Evolutionary conservation across 169 alveolate genomes (phyloP).

Genomic region (Plasmodium coatneyi): DNA sequence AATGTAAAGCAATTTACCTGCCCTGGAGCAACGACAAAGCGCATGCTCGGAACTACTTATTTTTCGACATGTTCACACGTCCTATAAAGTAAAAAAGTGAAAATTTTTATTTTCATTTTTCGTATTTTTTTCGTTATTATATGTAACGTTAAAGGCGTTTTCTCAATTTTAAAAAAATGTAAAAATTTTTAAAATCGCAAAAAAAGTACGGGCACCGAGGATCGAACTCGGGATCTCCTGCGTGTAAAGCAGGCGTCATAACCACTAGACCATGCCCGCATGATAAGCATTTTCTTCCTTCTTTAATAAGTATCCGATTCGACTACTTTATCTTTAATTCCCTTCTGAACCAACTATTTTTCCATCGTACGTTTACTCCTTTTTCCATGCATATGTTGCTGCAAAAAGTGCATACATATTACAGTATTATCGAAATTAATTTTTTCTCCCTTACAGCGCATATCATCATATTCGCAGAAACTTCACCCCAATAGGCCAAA

Average conservation of each 20-base stretch:
- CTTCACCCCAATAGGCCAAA: not conserved
- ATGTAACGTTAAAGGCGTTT: not conserved
- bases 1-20: too few relatives aligned
- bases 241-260: slow-evolving; percentile 95
- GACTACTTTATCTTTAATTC: not conserved
- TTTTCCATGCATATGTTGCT: not conserved
- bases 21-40: not conserved
- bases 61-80: not conserved
- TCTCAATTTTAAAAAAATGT: not conserved
- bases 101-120: too few relatives aligned
- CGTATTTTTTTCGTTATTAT: too few relatives aligned
- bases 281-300: not conserved
- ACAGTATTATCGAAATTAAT: not conserved
- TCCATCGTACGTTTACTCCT: not conserved
- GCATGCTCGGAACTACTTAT: not conserved
- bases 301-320: not conserved
- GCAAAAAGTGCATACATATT: not conserved
- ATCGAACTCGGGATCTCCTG: slow-evolving; percentile 95
- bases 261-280: slow-evolving; percentile 96
- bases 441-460: not conserved
- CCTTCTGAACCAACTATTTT: not conserved
- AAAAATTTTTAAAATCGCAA: not conserved
- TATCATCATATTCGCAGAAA: not conserved
- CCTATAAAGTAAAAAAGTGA: not conserved
- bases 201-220: slow-evolving; percentile 92